Base-by-base conservation (phyloP, 2,329 filamentous ascomycete species). In the Exophiala viscosa region DNA sequence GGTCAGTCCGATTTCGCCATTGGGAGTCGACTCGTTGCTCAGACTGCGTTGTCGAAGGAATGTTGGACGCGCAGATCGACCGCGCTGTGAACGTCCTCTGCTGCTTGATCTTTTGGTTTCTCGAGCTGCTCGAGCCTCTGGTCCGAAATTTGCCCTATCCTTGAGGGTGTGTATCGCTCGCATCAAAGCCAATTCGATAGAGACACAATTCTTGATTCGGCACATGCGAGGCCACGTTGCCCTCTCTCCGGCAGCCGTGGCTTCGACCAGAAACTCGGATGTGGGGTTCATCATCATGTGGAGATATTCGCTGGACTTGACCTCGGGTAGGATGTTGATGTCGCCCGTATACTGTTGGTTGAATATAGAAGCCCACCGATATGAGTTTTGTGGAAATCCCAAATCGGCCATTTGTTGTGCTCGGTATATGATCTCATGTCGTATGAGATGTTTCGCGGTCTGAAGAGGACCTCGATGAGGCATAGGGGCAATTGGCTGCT, bases 321-420 rank as follows among this genome's bases (percentile, higher is more conserved):
- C 85, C 48, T 90, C 83, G 0, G 91, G 91, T 31, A 95, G 77
- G 48, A 97, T 96, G 40, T 90, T 97, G 66, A 97, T 96, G 69
- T 97, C 91, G 5, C 92, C 92, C 2, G 88, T 91, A 65, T 97
- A 97, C 59, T 87, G 89, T 65, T 97, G 92, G 59, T 85, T 91
- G 45, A 97, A 77, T 13, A 97, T 84, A 1, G 88, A 91, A 38
- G 83, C 81, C 17, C 85, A 77, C 67, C 96, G 95, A 42, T 85
- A 88, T 60, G 90, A 78, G 1, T 87, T 76, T 52, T 86, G 93
- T 13, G 89, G 87, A 57, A 93, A 85, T 14, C 90, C 89, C 31
- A 95, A 70, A 64, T 96, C 90, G 0, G 87, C 82, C 52, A 95
- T 75, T 33, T 91, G 82, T 44, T 91, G 86, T 69, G 96, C 82